Evolutionary conservation across 1,139 yeast species (phyloP), one percentile per base, ranked within the genome.

Genomic region (Candida sojae): DNA sequence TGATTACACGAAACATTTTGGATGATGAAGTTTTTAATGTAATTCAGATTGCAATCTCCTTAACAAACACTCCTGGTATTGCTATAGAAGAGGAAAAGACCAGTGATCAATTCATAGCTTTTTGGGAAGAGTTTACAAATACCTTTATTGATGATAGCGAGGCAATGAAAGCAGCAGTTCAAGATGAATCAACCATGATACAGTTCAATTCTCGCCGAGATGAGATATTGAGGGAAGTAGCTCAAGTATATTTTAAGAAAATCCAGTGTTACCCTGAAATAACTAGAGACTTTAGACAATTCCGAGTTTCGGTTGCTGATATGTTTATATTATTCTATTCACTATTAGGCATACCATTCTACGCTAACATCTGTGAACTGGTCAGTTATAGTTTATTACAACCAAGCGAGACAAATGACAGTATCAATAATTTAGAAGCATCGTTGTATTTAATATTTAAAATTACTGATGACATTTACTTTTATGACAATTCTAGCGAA

Each of bases 111-210:
- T 73, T 90, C 55, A 71, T 88, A 5, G 84, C 84, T 46, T 89
- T 91, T 60, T 93, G 98, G 98, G 80, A 81, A 47, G 86, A 84
- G 49, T 73, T 87, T 46, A 82, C 86, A 8, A 95, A 88, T 52
- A 75, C 80, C 1, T 80, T 79, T 49, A 68, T 77, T 17, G 86
- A 80, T 54, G 86, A 82, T 48, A 75, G 66, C n/a, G 86, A 71
- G 17, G 55, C 70, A 0, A 58, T 80, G n/a, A 56, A 63, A 43
- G 60, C 61, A 12, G 43, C 70, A 2, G 55, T 78, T 23, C 11
- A 7, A 5, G 5, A 55, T 74, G 34, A 64, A 31, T 26, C 41
- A 25, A 34, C 28, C 21, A 31, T 42, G 29, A 37, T 25, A 11
- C 47, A 48, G 6, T 70, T 74, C 39, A 55, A 66, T 8, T 41